These are phyloP conservation scores for Botrytis fabae DNA, from an alignment of 2,329 filamentous ascomycete species.

Conservation along the genomic window DNA sequence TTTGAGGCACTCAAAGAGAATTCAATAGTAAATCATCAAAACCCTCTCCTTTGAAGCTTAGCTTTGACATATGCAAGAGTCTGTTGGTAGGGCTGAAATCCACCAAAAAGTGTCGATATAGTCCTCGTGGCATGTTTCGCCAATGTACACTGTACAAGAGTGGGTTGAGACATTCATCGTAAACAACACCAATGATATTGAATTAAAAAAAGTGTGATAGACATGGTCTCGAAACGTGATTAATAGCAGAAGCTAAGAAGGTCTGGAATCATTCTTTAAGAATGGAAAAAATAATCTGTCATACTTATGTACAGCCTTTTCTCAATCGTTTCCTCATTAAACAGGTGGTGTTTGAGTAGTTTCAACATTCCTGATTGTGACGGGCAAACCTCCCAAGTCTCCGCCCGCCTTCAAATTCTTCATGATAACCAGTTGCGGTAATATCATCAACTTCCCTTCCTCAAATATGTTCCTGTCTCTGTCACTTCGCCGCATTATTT, in stretches of 20 bases:
- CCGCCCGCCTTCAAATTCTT: not conserved
- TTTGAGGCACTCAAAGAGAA: not conserved
- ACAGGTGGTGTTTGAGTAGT: not conserved
- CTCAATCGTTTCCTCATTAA: not conserved
- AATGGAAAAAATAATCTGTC: not conserved
- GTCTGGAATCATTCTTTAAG: not conserved
- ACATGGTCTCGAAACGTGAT: not conserved
- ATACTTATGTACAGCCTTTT: constrained; percentile 1
- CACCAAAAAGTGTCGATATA: not conserved
- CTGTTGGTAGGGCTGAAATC: constrained; percentile 4
- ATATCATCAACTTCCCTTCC: not conserved
- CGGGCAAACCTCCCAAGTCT: not conserved
- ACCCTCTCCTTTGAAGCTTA: not conserved
- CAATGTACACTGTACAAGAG: not conserved
- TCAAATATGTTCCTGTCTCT: not conserved
- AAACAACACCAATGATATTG: constrained; percentile 3
- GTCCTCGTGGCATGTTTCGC: constrained; percentile 3
- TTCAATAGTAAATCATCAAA: not conserved
- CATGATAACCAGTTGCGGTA: not conserved
- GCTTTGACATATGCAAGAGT: not conserved
- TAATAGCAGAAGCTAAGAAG: not conserved
- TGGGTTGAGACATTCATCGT: constrained; percentile 8
- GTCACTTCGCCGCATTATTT: not conserved
- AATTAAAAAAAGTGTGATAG: not conserved
- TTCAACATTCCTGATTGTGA: not conserved